Conservation (phyloP, 148 eudicot genomes). For the Rhododendron vialii region DNA sequence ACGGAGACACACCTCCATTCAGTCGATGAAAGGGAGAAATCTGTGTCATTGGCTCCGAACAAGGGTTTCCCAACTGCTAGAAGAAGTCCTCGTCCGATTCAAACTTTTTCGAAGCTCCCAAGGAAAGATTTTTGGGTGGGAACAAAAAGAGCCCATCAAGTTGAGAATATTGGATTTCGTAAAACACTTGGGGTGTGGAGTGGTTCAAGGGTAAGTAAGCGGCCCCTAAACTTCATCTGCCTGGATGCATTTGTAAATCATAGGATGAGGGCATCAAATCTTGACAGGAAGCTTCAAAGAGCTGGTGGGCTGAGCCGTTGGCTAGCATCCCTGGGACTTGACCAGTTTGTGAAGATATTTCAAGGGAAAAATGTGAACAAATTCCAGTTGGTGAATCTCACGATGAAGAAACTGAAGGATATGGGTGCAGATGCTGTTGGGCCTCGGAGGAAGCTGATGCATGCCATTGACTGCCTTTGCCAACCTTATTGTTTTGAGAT, state of each 20-base stretch:
- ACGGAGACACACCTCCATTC: conserved; percentile 13
- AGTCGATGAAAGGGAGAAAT: conserved; percentile 23
- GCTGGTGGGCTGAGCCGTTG: conserved; percentile 83
- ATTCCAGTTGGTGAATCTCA: conserved; percentile 63
- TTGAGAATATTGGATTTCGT: conserved; percentile 7
- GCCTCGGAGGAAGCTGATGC: conserved; percentile 90
- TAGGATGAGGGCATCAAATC: conserved; percentile 56
- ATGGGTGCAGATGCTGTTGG: conserved; percentile 91
- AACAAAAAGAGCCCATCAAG: conserved; percentile 11
- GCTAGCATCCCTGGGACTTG: conserved; percentile 73
- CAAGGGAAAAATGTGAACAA: conserved; percentile 41
- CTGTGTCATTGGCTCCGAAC: conserved; percentile 21
- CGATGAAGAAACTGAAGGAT: conserved; percentile 85
- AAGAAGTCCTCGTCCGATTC: conserved; percentile 21
- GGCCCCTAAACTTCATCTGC: conserved; percentile 17
- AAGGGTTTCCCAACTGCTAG: conserved; percentile 21
- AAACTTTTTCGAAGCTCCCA: conserved; percentile 14
- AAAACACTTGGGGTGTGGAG: conserved; percentile 14
- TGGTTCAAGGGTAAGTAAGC: conserved; percentile 22
- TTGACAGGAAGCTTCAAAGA: conserved; percentile 63
- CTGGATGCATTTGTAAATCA: conserved; percentile 27
- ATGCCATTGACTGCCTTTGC: conserved; percentile 79
- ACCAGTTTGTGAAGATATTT: conserved; percentile 53
- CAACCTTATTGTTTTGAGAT: conserved; percentile 39
- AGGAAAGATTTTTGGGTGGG: neutral